Conservation (phyloP, 1,284 basidiomycete species). For the Trichosporon asahii region DNA sequence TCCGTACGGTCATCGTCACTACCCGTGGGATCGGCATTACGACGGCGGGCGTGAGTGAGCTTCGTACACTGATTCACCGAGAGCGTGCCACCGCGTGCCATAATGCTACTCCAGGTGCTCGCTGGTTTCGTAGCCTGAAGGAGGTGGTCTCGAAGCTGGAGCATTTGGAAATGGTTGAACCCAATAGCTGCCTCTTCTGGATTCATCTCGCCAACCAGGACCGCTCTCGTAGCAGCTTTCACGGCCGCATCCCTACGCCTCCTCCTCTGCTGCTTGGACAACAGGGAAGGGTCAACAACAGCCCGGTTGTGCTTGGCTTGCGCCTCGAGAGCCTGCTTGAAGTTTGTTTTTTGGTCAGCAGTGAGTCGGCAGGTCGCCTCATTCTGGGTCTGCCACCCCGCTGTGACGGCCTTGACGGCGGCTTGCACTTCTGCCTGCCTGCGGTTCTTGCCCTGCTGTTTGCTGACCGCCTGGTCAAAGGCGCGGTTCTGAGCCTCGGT, state of each 20-base stretch:
- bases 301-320: not conserved
- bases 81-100: not conserved
- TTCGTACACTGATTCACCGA: not conserved
- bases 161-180: not conserved
- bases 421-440: not conserved
- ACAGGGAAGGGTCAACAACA: not conserved
- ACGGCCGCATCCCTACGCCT: not conserved
- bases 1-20: not conserved
- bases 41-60: not conserved
- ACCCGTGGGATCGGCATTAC: not conserved
- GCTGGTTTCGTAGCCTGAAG: not conserved
- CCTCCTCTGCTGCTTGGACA: not conserved
- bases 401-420: not conserved
- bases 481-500: not conserved
- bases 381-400: not conserved
- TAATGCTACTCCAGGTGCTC: not conserved
- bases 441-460: not conserved
- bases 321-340: not conserved
- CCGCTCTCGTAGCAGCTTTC: not conserved
- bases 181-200: not conserved
- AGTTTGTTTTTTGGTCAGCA: not conserved
- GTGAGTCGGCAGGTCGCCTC: not conserved
- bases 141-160: not conserved
- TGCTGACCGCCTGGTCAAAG: not conserved
- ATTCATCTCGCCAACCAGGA: not conserved